These are phyloP conservation scores for Austroboletus novae-zelandiae DNA, from an alignment of 1,284 basidiomycete genomes.

Conservation along the genomic window DNA sequence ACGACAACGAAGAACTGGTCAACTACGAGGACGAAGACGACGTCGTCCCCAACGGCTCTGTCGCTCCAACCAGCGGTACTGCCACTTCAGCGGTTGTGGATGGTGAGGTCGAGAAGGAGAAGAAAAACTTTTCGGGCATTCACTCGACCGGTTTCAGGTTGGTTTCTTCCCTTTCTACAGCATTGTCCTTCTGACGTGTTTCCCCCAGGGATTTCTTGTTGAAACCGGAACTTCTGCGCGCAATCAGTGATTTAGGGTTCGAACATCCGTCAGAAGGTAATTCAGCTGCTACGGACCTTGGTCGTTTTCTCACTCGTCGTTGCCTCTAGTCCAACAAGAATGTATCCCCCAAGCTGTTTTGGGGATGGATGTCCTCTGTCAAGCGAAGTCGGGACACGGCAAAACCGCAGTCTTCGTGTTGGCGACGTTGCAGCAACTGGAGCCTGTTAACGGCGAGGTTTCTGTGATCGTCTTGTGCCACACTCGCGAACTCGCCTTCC, in stretches of 20 bases:
- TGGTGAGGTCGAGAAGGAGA: slow-evolving; percentile 79
- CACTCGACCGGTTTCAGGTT: slow-evolving; percentile 95
- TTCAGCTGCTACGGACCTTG: slow-evolving; percentile 15
- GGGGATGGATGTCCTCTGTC: slow-evolving; percentile 99
- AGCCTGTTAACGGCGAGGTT: slow-evolving; percentile 97
- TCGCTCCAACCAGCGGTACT: slow-evolving; percentile 48
- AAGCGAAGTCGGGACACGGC: slow-evolving; percentile 99
- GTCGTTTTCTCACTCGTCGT: neutral
- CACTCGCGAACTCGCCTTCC: slow-evolving; percentile 98
- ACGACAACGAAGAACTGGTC: slow-evolving; percentile 84
- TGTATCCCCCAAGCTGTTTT: slow-evolving; percentile 99
- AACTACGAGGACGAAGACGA: slow-evolving; percentile 97
- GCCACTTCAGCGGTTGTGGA: slow-evolving; percentile 49
- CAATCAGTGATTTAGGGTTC: slow-evolving; percentile 98
- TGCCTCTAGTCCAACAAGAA: slow-evolving; percentile 90
- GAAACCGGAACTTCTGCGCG: slow-evolving; percentile 79
- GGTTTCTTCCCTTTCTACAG: slow-evolving; percentile 19
- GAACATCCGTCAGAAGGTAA: slow-evolving; percentile 99
- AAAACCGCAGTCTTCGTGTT: slow-evolving; percentile 99
- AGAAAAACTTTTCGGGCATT: slow-evolving; percentile 97
- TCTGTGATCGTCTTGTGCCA: slow-evolving; percentile 98
- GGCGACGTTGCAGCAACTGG: slow-evolving; percentile 96
- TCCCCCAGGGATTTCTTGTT: slow-evolving; percentile 27
- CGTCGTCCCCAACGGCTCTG: slow-evolving; percentile 63
- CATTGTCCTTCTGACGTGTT: neutral